Percentiles rank a stretch among this genome's conserved stretches.
Conservation (phyloP, 2,329 filamentous ascomycete genomes). For the Venturia effusa region DNA sequence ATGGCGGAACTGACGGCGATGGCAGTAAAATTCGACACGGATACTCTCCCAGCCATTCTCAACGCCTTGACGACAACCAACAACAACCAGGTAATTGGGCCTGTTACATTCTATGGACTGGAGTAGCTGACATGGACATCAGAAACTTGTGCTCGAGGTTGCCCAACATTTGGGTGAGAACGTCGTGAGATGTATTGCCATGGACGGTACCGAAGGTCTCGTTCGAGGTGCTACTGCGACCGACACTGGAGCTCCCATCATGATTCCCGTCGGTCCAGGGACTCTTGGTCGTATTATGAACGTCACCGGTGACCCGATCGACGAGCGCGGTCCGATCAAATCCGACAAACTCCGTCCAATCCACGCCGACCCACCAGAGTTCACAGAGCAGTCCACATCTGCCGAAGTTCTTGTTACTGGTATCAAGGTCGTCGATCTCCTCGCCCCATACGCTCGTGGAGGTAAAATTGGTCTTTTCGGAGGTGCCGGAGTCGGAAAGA, state of each 20-base stretch:
- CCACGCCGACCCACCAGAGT: conserved; percentile 85
- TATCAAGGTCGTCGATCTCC: conserved; percentile 99
- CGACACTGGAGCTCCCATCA: conserved; percentile 93
- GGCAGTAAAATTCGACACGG: conserved; percentile 90
- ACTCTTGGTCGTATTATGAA: conserved; percentile 99
- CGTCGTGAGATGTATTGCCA: conserved; percentile 99
- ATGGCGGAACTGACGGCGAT: conserved; percentile 23
- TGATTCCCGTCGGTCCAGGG: conserved; percentile 84
- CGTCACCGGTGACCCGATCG: conserved; percentile 99
- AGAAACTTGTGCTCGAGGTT: conserved; percentile 18
- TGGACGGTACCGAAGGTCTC: conserved; percentile 99
- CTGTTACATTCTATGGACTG: conserved; percentile 55
- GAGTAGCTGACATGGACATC: neutral
- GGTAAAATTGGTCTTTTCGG: conserved; percentile 99
- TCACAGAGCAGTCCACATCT: conserved; percentile 89
- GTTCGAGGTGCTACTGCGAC: conserved; percentile 75
- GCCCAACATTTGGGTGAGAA: conserved; percentile 99
- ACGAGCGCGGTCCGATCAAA: conserved; percentile 98
- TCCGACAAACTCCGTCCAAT: conserved; percentile 77
- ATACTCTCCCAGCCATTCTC: conserved; percentile 91
- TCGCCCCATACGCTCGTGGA: conserved; percentile 99
- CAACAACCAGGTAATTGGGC: conserved; percentile 81
- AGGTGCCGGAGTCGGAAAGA: conserved; percentile 99
- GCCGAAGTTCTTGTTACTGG: conserved; percentile 96
- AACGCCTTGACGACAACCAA: conserved; percentile 91